These are phyloP conservation scores for Phylloboletellus chloephorus DNA, from an alignment of 1,284 basidiomycete genomes.

Conservation along the genomic window DNA sequence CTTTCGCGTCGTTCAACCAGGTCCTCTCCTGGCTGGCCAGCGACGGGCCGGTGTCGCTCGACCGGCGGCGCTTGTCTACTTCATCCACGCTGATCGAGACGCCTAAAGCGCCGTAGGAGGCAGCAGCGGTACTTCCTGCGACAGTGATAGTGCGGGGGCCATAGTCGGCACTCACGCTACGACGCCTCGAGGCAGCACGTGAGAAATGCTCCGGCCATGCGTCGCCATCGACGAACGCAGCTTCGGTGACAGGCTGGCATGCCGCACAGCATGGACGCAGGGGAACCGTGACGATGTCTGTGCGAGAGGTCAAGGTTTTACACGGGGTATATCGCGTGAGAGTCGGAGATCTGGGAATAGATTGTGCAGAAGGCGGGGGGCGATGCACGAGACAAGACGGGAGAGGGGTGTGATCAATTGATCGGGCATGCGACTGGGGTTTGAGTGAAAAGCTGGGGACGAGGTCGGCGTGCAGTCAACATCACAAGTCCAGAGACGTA, in stretches of 20 bases:
- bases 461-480: neutral
- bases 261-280: conserved; percentile 56
- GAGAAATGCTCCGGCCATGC: conserved; percentile 57
- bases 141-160: conserved; percentile 25
- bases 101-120: conserved; percentile 20
- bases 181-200: conserved; percentile 51
- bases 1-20: conserved; percentile 15
- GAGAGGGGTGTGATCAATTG: conserved; percentile 29
- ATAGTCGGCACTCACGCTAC: conserved; percentile 43
- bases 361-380: conserved; percentile 21
- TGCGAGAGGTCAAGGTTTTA: conserved; percentile 15
- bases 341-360: conserved; percentile 6
- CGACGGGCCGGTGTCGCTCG: conserved; percentile 25
- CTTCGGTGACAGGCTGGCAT: conserved; percentile 47
- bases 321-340: conserved; percentile 8
- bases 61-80: conserved; percentile 48
- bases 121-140: conserved; percentile 24
- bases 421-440: conserved; percentile 33
- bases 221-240: conserved; percentile 42
- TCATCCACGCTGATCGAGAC: conserved; percentile 53
- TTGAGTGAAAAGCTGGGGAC: conserved; percentile 34
- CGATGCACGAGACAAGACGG: conserved; percentile 45
- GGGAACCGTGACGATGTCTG: conserved; percentile 42
- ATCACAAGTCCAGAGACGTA: conserved; percentile 23
- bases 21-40: neutral